These are phyloP conservation scores for Globisporangium sylvaticum DNA, from an alignment of 352 stramenopile species.

Conservation along the genomic window DNA sequence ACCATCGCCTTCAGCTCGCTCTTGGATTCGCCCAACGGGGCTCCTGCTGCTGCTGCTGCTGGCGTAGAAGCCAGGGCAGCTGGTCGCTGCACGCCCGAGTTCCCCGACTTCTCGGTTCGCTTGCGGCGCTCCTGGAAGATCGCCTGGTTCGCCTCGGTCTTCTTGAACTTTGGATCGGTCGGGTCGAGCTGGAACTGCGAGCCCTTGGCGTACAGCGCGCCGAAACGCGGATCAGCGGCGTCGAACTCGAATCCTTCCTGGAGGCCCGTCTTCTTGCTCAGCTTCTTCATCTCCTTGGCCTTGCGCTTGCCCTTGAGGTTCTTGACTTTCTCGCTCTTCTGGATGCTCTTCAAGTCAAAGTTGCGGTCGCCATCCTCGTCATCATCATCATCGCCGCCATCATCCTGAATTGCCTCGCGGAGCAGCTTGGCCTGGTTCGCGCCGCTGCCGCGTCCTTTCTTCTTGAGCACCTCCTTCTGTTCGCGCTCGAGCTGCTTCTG, in stretches of 20 bases:
- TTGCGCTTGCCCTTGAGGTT: conserved; percentile 77
- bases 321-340: conserved; percentile 65
- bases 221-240: conserved; percentile 68
- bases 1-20: conserved; percentile 64
- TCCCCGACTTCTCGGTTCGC: conserved; percentile 38
- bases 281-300: conserved; percentile 73
- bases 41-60: neutral
- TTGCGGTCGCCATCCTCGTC: conserved; percentile 57
- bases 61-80: neutral
- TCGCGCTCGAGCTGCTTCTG: conserved; percentile 64
- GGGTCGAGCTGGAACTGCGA: conserved; percentile 81
- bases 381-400: conserved; percentile 26
- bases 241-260: conserved; percentile 81
- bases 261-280: conserved; percentile 52
- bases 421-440: conserved; percentile 48
- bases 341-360: conserved; percentile 86
- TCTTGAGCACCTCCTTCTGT: conserved; percentile 65
- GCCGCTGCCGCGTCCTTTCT: conserved; percentile 35
- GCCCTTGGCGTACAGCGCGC: conserved; percentile 67
- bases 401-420: conserved; percentile 52
- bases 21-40: conserved; percentile 21
- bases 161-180: conserved; percentile 83
- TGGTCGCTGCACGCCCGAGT: neutral
- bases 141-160: conserved; percentile 69
- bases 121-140: conserved; percentile 81